phyloP scores from a whole-genome alignment of 495 filamentous ascomycete species.

The Xylaria venustula region DNA sequence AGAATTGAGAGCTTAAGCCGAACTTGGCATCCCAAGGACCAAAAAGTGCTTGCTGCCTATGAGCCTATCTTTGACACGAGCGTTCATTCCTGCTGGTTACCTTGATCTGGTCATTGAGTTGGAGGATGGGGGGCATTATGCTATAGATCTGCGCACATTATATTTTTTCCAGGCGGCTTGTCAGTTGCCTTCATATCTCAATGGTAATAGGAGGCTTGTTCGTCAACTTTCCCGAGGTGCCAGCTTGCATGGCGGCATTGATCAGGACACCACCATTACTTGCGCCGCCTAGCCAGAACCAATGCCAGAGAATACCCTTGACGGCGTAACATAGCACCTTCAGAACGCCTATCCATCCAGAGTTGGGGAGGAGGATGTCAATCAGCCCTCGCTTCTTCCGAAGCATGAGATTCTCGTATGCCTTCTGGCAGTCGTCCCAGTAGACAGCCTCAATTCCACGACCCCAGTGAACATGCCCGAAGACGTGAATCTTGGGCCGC shows the following conservation, averaged over 20 bases:
- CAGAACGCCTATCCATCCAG: slow-evolving; percentile 61
- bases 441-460: slow-evolving; percentile 63
- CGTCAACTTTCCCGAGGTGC: slow-evolving; percentile 60
- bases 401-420: slow-evolving; percentile 65
- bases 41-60: too few species aligned
- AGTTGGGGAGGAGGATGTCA: slow-evolving; percentile 46
- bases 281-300: slow-evolving; percentile 56
- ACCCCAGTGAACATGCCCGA: slow-evolving; percentile 84
- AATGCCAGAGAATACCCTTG: slow-evolving; percentile 69
- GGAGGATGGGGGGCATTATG: too few species aligned
- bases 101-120: too few species aligned
- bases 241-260: slow-evolving; percentile 74
- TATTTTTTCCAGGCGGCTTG: too few species aligned
- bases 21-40: too few species aligned
- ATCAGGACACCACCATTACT: slow-evolving; percentile 68
- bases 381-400: slow-evolving; percentile 48
- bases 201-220: slow-evolving; percentile 49
- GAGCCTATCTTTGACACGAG: too few species aligned
- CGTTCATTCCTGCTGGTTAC: too few species aligned
- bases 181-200: slow-evolving; percentile 60
- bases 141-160: too few species aligned
- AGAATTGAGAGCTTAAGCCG: too few species aligned
- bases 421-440: slow-evolving; percentile 73
- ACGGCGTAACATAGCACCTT: slow-evolving; percentile 63
- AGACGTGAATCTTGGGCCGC: slow-evolving; percentile 77